Base-by-base conservation (phyloP, 768 basidiomycete species). In the Chalciporus sphaerocephalus region DNA sequence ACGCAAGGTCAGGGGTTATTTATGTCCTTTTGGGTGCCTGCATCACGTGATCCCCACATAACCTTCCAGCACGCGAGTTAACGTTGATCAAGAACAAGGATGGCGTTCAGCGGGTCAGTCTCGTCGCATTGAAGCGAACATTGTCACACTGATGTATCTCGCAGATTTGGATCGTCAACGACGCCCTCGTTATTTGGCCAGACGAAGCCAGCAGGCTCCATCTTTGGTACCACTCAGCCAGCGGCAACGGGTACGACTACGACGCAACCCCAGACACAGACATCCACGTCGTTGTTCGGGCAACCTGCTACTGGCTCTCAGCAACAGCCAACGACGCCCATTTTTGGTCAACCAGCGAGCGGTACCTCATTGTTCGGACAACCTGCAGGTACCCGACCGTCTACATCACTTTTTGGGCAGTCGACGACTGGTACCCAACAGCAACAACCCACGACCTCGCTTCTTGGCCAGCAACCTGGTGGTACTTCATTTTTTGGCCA, bases 141-240 rank as follows among this genome's bases (percentile, higher is more conserved):
- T 40, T 12, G 12, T 42, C 20, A 23, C 4, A 42, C 48, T 57
- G 36, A 62, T 30, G 3, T n/a, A 44, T 16, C 20, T 7, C 23
- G 16, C 45, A 62, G 61, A 25, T 50, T 73, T 16, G 68, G 70
- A 21, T 75, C 76, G 20, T 54, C 70, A 34, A 70, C 72, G 49
- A 63, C 71, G 25, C 53, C 67, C 30, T 52, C 63, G 35, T 42
- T 66, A 27, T 68, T 70, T 39, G 58, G 69, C 10, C 60, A 61
- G 47, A 40, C 59, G 27, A 70, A 67, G 47, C 56, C 70, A 21
- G 48, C 57, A 38, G 57, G 56, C 15, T 59, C 67, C 13, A 52
- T 74, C 42, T 78, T 78, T 61, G 74, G 73, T 15, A 47, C 48
- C 24, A 54, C 60, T 36, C 58, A 65, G 40, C 67, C 62, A 5